Base-by-base conservation (phyloP, 2,329 filamentous ascomycete species). In the Penicillium digitatum region DNA sequence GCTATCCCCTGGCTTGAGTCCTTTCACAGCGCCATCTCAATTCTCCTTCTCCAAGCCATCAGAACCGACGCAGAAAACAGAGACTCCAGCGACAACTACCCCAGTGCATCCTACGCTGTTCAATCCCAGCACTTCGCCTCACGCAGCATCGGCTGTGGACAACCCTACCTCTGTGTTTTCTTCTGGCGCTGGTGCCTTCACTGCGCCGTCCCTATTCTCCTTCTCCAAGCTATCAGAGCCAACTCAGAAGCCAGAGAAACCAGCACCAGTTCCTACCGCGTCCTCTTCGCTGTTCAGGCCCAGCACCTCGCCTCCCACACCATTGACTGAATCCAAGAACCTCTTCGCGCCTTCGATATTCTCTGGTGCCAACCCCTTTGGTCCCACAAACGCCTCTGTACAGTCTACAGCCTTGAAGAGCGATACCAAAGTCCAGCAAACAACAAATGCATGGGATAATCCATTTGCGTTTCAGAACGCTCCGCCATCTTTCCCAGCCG, bases 171-270 rank as follows among this genome's bases (percentile, higher is more conserved):
- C 31, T 14, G 27, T 14, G n/a, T 12, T 35, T 7, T 26, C 51
- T 27, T 20, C 34, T 10, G 14, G 11, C 11, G 10, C 49, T 5
- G 14, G 22, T 6, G 5, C 32, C 16, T 48, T 48, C 22, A 16
- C 45, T 44, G 6, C 47, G 5, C 14, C 55, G 9, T 54, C 53
- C 10, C 34, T 31, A 2, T 56, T 54, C 31, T 16, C 48, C 4
- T 50, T 55, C 34, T 16, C 55, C 1, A 55, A 59, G 10, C 34
- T 48, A n/a, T 8, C 48, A 14, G 45, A 35, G 22, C 9, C 22
- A 18, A 43, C 6, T 3, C 37, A 49, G 31, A 20, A 16, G 4
- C 11, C 45, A 3, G 37, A 49, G 22, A 14, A 45, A 16, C 14
- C 44, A 16, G 44, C 37, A 1, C 2, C 37, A 27, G 22, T 24